Base-by-base conservation (phyloP, 2,329 filamentous ascomycete species). In the Nemania bipapillata region DNA sequence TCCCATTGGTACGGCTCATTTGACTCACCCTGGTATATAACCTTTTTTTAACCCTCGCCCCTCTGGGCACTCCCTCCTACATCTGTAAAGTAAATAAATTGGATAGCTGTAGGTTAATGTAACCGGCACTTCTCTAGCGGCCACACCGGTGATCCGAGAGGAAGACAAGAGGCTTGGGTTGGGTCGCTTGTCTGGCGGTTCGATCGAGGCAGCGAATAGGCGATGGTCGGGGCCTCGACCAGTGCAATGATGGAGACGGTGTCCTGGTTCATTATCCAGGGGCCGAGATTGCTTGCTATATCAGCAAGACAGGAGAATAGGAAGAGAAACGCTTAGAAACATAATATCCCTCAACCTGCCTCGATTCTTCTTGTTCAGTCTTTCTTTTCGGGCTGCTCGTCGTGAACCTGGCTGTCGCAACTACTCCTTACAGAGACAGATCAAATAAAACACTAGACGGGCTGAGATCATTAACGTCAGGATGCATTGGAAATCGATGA, bases 401-500 rank as follows among this genome's bases (percentile, higher is more conserved):
- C 40, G 50, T 54, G 40, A 47, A 47, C 15, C 37, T 47, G 26
- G n/a, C 28, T 22, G 35, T 50, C 35, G 17, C 24, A 3, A 22
- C 15, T 50, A 40, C 37, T 37, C 7, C 4, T 17, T 26, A 15
- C n/a, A n/a, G n/a, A n/a, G 28, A 53, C 8, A 6, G 45, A 49
- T 40, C 37, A 12, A 42, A 28, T 20, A 22, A 40, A 30, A 9
- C 4, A 30, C 50, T n/a, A 47, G 42, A n/a, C n/a, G n/a, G 26
- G 4, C 20, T 30, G 42, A 56, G 50, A 56, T 32, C 32, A n/a
- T 35, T 1, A 17, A 58, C 20, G 40, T 59, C 57, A 74, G 68
- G 45, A 76, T 75, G 74, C 56, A 71, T 61, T 69, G 72, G 66
- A 66, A 58, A n/a, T 68, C 67, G 9, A 62, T 75, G 54, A 60